Evolutionary conservation across 495 filamentous ascomycete genomes (phyloP).

Genomic region (Patellaria atrata): DNA sequence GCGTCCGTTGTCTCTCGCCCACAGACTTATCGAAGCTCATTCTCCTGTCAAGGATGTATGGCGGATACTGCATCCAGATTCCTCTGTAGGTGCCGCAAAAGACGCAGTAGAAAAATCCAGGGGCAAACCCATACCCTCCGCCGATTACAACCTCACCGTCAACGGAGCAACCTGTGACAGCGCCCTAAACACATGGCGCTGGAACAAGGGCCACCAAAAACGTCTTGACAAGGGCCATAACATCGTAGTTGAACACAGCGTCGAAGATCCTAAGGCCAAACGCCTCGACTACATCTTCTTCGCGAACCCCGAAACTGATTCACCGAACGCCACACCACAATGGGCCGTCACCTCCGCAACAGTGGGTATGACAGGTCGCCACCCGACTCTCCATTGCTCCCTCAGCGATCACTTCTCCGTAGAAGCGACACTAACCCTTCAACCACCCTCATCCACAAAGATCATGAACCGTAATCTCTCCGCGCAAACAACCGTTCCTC

Average conservation of each 20-base stretch:
- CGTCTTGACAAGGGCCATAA: constrained; percentile 44
- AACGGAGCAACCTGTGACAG: constrained; percentile 85
- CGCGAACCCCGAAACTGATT: constrained; percentile 18
- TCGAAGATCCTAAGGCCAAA: constrained; percentile 57
- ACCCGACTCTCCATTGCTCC: constrained; percentile 68
- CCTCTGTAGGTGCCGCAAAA: constrained; percentile 54
- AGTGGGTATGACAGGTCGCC: constrained; percentile 70
- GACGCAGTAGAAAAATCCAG: constrained; percentile 48
- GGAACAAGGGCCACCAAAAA: constrained; percentile 51
- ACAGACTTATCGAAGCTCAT: constrained; percentile 65
- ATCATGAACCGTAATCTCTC: background rate
- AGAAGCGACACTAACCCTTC: constrained; percentile 51
- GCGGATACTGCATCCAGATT: constrained; percentile 65
- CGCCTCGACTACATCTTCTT: constrained; percentile 93
- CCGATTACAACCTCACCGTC: constrained; percentile 55
- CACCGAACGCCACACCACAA: constrained; percentile 18
- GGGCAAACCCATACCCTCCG: constrained; percentile 45
- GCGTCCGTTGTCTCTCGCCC: constrained; percentile 73
- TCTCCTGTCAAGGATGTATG: constrained; percentile 71
- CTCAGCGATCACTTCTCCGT: constrained; percentile 91
- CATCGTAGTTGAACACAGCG: constrained; percentile 40
- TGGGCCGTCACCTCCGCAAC: constrained; percentile 55
- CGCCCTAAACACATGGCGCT: constrained; percentile 83
- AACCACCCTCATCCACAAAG: constrained; percentile 22
- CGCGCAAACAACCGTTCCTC: background rate